Conservation (phyloP, 2,329 filamentous ascomycete species). For the Pezicula radicicola region DNA sequence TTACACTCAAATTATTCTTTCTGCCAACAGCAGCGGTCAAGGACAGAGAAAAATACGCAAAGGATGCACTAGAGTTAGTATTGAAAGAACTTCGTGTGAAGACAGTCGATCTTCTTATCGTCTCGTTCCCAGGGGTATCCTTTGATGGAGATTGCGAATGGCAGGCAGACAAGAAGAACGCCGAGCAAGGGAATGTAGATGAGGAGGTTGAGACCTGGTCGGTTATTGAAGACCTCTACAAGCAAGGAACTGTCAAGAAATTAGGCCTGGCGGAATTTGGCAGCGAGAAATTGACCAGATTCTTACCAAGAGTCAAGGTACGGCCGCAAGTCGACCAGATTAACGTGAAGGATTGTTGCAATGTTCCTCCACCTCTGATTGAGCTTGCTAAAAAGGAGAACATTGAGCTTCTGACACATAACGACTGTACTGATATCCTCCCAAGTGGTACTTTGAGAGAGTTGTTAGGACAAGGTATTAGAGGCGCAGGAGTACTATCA, state of each 20-base stretch:
- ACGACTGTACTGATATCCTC: conserved; percentile 89
- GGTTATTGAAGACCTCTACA: conserved; percentile 70
- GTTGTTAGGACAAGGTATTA: conserved; percentile 69
- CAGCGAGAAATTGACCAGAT: conserved; percentile 73
- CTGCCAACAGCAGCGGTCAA: conserved; percentile 66
- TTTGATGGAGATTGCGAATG: conserved; percentile 93
- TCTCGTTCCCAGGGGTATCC: conserved; percentile 88
- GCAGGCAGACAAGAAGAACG: conserved; percentile 62
- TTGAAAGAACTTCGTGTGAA: conserved; percentile 73
- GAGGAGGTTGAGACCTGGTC: conserved; percentile 69
- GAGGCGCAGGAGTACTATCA: conserved; percentile 74
- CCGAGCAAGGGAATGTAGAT: conserved; percentile 60
- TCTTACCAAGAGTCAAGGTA: conserved; percentile 68
- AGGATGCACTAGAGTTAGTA: conserved; percentile 77
- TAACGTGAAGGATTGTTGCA: conserved; percentile 93
- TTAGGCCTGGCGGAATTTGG: conserved; percentile 92
- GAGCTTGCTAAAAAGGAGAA: conserved; percentile 77
- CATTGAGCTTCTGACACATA: conserved; percentile 89
- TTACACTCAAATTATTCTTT: conserved; percentile 95
- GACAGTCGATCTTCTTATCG: conserved; percentile 82
- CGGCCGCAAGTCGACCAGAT: conserved; percentile 89
- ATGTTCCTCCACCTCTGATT: conserved; percentile 84
- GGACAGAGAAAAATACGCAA: conserved; percentile 66
- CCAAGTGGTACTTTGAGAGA: conserved; percentile 82
- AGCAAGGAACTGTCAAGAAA: conserved; percentile 66